These are phyloP conservation scores for Talaromyces sp. DNA, from an alignment of 2,329 filamentous ascomycete species.

Conservation along the genomic window DNA sequence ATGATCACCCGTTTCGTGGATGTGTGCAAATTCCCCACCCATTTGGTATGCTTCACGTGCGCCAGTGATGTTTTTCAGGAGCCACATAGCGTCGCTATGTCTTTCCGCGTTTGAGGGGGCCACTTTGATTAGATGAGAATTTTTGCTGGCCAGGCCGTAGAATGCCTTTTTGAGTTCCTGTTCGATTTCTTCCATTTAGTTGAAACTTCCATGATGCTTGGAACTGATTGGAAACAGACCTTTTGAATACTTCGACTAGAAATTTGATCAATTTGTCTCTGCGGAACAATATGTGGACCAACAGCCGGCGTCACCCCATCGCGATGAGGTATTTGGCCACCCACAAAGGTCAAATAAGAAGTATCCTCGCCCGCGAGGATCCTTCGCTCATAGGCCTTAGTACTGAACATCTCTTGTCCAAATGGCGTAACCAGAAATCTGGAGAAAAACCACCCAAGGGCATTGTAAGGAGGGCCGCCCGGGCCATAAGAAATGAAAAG, in stretches of 20 bases:
- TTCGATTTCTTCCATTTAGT: background rate
- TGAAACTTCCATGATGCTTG: background rate
- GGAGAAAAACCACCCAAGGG: conserved; percentile 34
- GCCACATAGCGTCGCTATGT: conserved; percentile 28
- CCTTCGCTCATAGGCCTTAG: conserved; percentile 25
- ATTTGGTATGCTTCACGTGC: conserved; percentile 22
- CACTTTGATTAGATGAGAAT: conserved; percentile 29
- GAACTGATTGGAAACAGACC: conserved; percentile 19
- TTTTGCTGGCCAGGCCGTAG: conserved; percentile 24
- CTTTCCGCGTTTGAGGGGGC: conserved; percentile 26
- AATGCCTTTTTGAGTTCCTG: conserved; percentile 29
- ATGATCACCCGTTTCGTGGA: conserved; percentile 67
- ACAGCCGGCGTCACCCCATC: conserved; percentile 24
- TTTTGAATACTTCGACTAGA: conserved; percentile 25
- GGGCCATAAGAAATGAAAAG: conserved; percentile 36
- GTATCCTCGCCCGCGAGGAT: conserved; percentile 21
- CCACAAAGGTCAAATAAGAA: conserved; percentile 18
- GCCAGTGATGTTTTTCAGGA: conserved; percentile 24
- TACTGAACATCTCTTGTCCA: conserved; percentile 29
- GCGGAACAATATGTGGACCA: conserved; percentile 30
- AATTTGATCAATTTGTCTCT: conserved; percentile 30
- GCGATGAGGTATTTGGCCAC: conserved; percentile 21
- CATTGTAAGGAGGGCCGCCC: conserved; percentile 36
- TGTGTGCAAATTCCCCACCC: conserved; percentile 74
- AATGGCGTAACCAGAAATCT: conserved; percentile 27